Evolutionary conservation across 2,329 filamentous ascomycete genomes (phyloP).

Genomic region (Xylaria sp.): DNA sequence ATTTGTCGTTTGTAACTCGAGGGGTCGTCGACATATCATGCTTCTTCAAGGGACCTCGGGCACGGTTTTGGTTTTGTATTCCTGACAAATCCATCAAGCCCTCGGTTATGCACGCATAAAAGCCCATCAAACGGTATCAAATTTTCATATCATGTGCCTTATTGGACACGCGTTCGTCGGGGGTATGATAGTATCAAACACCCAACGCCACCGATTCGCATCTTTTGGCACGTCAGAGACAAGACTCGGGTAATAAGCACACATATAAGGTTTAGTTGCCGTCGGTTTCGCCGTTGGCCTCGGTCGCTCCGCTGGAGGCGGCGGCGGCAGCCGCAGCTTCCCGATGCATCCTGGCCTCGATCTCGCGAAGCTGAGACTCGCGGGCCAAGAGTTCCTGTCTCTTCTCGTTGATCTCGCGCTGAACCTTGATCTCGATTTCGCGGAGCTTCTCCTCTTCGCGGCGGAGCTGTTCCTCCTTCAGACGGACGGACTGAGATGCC

Average conservation of each 20-base stretch:
- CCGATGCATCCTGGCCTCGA: constrained; percentile 96
- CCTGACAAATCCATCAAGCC: constrained; percentile 47
- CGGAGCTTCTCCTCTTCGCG: constrained; percentile 99
- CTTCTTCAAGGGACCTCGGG: constrained; percentile 42
- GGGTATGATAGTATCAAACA: constrained; percentile 48
- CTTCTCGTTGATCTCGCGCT: constrained; percentile 99
- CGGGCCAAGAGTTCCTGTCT: constrained; percentile 96
- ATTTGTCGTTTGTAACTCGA: constrained; percentile 15
- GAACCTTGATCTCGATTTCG: constrained; percentile 99
- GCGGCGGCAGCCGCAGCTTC: constrained; percentile 64
- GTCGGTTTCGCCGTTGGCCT: constrained; percentile 67
- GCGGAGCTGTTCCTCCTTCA: constrained; percentile 99
- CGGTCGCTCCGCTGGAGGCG: constrained; percentile 50
- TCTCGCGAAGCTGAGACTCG: constrained; percentile 98
- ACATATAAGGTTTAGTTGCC: constrained; percentile 54
- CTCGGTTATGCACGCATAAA: constrained; percentile 41
- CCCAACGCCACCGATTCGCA: constrained; percentile 46
- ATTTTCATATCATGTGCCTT: constrained; percentile 44
- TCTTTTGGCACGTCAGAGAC: constrained; percentile 44
- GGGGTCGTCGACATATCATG: constrained; percentile 43
- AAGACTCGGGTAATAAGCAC: constrained; percentile 42
- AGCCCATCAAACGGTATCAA: constrained; percentile 45
- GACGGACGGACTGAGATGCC: constrained; percentile 93
- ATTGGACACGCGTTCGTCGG: constrained; percentile 35
- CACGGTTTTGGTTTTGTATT: constrained; percentile 44